Conservation (phyloP, 2,329 filamentous ascomycete genomes). For the Volutella citrinella region DNA sequence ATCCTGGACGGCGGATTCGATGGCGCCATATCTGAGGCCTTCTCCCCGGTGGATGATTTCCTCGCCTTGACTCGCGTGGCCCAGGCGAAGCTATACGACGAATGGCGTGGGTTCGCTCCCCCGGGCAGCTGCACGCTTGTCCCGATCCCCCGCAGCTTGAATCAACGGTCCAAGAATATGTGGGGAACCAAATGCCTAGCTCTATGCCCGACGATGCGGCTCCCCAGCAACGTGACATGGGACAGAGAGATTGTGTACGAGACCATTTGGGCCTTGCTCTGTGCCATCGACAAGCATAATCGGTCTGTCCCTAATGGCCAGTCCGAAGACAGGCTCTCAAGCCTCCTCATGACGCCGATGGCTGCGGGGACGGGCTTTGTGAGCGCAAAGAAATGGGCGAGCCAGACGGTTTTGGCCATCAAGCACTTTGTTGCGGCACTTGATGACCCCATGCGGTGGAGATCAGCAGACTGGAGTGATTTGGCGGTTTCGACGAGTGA, state of each 20-base stretch:
- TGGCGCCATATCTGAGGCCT: slow-evolving; percentile 48
- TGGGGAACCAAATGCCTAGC: slow-evolving; percentile 43
- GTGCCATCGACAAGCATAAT: slow-evolving; percentile 47
- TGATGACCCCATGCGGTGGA: slow-evolving; percentile 41
- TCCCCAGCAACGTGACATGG: slow-evolving; percentile 42
- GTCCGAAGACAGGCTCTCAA: slow-evolving; percentile 33
- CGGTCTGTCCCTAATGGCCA: slow-evolving; percentile 13
- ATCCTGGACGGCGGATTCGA: slow-evolving; percentile 53
- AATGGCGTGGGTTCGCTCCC: slow-evolving; percentile 46
- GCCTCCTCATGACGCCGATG: slow-evolving; percentile 48
- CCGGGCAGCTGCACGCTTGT: slow-evolving; percentile 49
- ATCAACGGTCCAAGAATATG: slow-evolving; percentile 28
- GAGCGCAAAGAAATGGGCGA: slow-evolving; percentile 47
- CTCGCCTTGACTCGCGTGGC: slow-evolving; percentile 43
- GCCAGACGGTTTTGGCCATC: slow-evolving; percentile 46
- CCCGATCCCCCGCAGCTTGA: slow-evolving; percentile 36
- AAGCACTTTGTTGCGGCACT: slow-evolving; percentile 48
- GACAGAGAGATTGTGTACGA: slow-evolving; percentile 52
- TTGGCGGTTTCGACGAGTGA: slow-evolving; percentile 1
- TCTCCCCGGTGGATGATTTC: slow-evolving; percentile 43
- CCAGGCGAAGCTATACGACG: slow-evolving; percentile 42
- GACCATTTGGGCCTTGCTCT: slow-evolving; percentile 49
- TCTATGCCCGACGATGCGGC: slow-evolving; percentile 53
- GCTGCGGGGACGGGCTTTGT: slow-evolving; percentile 46
- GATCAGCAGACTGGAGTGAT: slow-evolving; percentile 33